A percentile compares a stretch with the other conserved stretches of the same genome.
Evolutionary conservation across 2,329 filamentous ascomycete genomes (phyloP).

Genomic region (Colletotrichum sp.): DNA sequence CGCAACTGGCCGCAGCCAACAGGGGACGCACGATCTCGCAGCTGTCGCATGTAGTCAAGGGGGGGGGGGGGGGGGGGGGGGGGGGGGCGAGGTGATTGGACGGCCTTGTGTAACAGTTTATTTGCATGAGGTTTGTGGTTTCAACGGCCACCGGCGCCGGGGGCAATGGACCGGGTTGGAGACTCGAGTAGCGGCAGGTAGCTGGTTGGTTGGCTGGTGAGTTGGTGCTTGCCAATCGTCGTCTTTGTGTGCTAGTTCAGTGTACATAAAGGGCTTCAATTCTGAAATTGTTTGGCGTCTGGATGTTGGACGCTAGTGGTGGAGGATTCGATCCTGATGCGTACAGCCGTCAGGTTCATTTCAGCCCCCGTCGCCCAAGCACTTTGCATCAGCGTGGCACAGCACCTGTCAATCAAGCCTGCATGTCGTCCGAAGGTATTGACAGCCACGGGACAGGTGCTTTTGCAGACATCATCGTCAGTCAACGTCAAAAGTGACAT

Average conservation of each 20-base stretch:
- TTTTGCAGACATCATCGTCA: not conserved
- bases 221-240: not conserved
- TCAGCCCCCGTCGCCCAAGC: not conserved
- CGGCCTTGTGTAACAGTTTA: not conserved
- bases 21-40: not conserved
- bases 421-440: not conserved
- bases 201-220: not conserved
- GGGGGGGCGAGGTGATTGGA: not conserved
- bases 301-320: not conserved
- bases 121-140: not conserved
- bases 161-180: not conserved
- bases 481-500: not conserved
- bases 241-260: not conserved
- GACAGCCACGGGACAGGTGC: not conserved
- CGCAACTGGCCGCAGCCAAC: not conserved
- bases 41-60: not conserved
- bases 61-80: no score
- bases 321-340: not conserved
- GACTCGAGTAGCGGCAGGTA: not conserved
- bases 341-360: not conserved
- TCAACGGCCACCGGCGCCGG: not conserved
- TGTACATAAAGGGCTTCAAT: not conserved
- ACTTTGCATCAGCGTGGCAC: not conserved
- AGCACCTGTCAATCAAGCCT: not conserved
- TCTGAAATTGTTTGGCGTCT: not conserved